Percentiles rank a stretch among this genome's conserved stretches.
Conservation (phyloP, 2,329 filamentous ascomycete genomes). For the Allantophomopsis cytisporea region DNA sequence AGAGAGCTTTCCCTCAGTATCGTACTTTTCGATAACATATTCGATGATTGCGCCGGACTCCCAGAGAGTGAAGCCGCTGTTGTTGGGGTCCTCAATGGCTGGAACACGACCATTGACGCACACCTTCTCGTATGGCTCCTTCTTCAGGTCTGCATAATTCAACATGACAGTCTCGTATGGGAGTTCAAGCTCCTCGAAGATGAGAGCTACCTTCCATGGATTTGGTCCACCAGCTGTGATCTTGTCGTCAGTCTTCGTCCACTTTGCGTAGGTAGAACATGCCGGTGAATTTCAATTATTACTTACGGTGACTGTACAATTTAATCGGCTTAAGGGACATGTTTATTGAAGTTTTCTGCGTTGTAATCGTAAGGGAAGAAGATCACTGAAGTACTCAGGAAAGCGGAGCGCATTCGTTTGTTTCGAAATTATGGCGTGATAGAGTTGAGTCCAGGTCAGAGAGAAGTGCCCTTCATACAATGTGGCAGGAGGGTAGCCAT, state of each 20-base stretch:
- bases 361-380: no score
- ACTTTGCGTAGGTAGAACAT: not conserved
- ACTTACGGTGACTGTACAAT: slow-evolving; percentile 2
- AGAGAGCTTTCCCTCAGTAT: slow-evolving; percentile 21
- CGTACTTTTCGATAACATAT: slow-evolving; percentile 26
- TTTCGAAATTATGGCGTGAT: no score
- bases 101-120: slow-evolving; percentile 18
- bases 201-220: slow-evolving; percentile 23
- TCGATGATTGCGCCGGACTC: slow-evolving; percentile 30
- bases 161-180: slow-evolving; percentile 22
- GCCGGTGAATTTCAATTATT: not conserved
- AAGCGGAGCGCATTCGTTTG: no score
- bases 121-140: slow-evolving; percentile 19
- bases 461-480: no score
- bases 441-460: no score
- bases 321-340: slow-evolving; percentile 2
- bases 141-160: slow-evolving; percentile 25
- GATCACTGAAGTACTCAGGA: no score
- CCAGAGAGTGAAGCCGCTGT: slow-evolving; percentile 27
- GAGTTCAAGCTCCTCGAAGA: slow-evolving; percentile 26
- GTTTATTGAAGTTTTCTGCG: no score
- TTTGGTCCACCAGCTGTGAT: slow-evolving; percentile 5
- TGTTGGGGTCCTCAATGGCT: slow-evolving; percentile 21
- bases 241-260: not conserved
- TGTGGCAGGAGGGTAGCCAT: no score